A percentile compares a stretch with the other conserved stretches of the same genome.
These are phyloP conservation scores for Rickenella mellea DNA, from an alignment of 768 basidiomycete species.

Conservation along the genomic window DNA sequence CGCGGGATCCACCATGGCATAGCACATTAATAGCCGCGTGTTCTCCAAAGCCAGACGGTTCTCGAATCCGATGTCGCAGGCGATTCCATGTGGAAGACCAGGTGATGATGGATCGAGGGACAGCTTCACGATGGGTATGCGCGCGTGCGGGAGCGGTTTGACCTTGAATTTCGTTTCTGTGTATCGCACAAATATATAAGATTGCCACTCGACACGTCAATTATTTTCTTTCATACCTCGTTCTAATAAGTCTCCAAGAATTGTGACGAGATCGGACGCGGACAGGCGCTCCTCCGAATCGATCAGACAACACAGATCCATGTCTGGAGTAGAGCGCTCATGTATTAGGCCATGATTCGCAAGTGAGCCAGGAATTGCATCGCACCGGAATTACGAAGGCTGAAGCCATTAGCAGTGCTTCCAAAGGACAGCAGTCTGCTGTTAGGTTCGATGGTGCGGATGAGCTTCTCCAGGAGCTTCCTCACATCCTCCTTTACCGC, in stretches of 20 bases:
- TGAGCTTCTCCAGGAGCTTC: conserved; percentile 89
- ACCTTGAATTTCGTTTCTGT: conserved; percentile 93
- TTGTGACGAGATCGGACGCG: conserved; percentile 85
- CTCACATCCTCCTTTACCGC: conserved; percentile 94
- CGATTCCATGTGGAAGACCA: conserved; percentile 76
- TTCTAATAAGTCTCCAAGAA: conserved; percentile 88
- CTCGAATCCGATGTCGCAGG: conserved; percentile 98
- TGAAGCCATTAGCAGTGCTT: conserved; percentile 95
- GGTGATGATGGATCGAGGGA: conserved; percentile 83
- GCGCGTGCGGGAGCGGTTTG: conserved; percentile 91
- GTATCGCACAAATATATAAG: conserved; percentile 5
- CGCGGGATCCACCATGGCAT: conserved; percentile 93
- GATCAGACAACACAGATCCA: conserved; percentile 97
- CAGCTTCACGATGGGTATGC: conserved; percentile 98
- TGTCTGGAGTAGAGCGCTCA: conserved; percentile 45
- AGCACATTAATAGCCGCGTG: conserved; percentile 90
- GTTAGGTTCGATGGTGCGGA: conserved; percentile 88
- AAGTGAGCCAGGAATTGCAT: conserved; percentile 2
- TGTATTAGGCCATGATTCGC: neutral
- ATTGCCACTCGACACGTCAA: neutral
- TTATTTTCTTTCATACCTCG: conserved; percentile 51
- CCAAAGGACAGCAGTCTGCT: conserved; percentile 90
- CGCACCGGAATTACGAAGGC: conserved; percentile 86
- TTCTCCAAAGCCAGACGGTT: conserved; percentile 96
- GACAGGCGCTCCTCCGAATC: conserved; percentile 74